Conservation (phyloP, 768 basidiomycete genomes). For the Tephrocybe rancida region DNA sequence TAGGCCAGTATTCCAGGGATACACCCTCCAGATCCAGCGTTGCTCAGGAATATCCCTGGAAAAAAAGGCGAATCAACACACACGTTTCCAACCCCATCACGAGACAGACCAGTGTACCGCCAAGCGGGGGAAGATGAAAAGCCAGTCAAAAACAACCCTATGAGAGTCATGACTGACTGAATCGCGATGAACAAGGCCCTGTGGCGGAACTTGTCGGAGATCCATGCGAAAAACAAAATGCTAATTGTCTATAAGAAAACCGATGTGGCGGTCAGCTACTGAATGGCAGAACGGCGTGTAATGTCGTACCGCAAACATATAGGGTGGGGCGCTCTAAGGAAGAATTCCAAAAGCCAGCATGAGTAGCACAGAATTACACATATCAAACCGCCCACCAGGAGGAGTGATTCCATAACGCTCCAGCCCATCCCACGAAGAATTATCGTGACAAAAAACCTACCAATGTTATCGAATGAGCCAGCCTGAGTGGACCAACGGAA, state of each 20-base stretch:
- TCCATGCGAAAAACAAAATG: constrained; percentile 45
- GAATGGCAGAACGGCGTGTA: background rate
- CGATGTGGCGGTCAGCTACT: constrained; percentile 6
- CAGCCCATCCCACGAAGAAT: constrained; percentile 54
- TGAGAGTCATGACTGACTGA: constrained; percentile 40
- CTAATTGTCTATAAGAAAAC: constrained; percentile 33
- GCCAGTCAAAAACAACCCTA: constrained; percentile 44
- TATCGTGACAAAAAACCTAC: constrained; percentile 47
- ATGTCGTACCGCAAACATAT: constrained; percentile 45
- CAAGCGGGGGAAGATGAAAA: constrained; percentile 34
- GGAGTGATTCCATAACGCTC: constrained; percentile 40
- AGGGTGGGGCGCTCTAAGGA: constrained; percentile 48
- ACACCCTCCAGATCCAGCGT: constrained; percentile 46
- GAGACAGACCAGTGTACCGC: constrained; percentile 42
- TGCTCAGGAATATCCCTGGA: constrained; percentile 47
- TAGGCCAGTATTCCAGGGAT: constrained; percentile 53
- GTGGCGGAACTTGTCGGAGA: constrained; percentile 47
- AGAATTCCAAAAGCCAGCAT: background rate
- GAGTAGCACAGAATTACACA: background rate
- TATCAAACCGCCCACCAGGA: constrained; percentile 40
- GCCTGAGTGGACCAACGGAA: background rate
- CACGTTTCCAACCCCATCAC: too few relatives aligned
- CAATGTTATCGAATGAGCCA: constrained; percentile 1
- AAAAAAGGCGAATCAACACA: constrained; percentile 1
- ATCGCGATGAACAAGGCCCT: constrained; percentile 45